phyloP scores from a whole-genome alignment of 2,329 filamentous ascomycete species.

The Phialemoniopsis sp. region DNA sequence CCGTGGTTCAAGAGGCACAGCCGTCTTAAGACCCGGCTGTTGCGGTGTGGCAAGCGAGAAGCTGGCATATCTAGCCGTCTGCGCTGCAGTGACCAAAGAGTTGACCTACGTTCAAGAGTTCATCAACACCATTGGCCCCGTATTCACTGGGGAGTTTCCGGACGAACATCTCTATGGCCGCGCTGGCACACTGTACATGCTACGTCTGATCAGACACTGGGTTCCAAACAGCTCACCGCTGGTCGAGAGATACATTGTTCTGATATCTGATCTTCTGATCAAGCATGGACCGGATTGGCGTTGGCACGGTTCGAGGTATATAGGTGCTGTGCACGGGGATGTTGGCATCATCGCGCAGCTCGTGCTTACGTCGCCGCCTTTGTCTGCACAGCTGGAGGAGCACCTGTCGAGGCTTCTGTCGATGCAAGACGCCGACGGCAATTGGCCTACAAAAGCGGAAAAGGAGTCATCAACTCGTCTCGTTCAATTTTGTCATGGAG shows the following conservation, averaged over 20 bases:
- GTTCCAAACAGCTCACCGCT: constrained; percentile 44
- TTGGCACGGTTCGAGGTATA: constrained; percentile 58
- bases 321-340: constrained; percentile 64
- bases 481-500: constrained; percentile 60
- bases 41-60: constrained; percentile 48
- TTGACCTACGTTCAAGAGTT: constrained; percentile 29
- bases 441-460: constrained; percentile 18
- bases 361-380: constrained; percentile 50
- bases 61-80: constrained; percentile 40
- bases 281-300: constrained; percentile 49
- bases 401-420: constrained; percentile 49
- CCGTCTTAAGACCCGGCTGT: constrained; percentile 30
- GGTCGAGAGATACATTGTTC: constrained; percentile 48
- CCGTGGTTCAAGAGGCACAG: constrained; percentile 25
- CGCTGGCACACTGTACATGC: constrained; percentile 63
- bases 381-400: constrained; percentile 47
- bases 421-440: constrained; percentile 11
- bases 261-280: constrained; percentile 58
- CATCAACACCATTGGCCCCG: constrained; percentile 29
- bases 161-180: constrained; percentile 66
- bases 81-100: constrained; percentile 35
- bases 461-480: constrained; percentile 18
- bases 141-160: constrained; percentile 33
- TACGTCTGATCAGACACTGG: constrained; percentile 57
- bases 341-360: constrained; percentile 70